Evolutionary conservation across 805 yeast species (phyloP).

Genomic region (Limtongia smithiae): DNA sequence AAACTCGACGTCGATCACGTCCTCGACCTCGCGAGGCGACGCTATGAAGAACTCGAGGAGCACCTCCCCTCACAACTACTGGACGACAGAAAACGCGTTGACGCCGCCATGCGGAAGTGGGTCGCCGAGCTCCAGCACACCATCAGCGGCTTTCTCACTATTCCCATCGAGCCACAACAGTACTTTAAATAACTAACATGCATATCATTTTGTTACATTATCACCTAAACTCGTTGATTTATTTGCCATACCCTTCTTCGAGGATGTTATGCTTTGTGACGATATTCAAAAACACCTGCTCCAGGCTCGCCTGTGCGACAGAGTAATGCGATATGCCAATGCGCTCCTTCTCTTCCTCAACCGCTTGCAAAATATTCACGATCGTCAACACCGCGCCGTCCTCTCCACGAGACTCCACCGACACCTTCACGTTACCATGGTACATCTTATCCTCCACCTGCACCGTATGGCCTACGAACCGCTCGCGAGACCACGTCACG

Average conservation of each 20-base stretch:
- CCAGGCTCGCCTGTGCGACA: constrained; percentile 35
- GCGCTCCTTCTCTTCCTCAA: constrained; percentile 11
- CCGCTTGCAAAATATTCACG: constrained; percentile 18
- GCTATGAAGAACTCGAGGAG: constrained; percentile 13
- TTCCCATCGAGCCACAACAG: constrained; percentile 4
- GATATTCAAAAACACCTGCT: constrained; percentile 37
- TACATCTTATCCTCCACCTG: constrained; percentile 30
- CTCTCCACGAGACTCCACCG: constrained; percentile 17
- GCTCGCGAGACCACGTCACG: constrained; percentile 28
- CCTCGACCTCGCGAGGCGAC: background rate
- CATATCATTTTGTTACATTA: too few relatives aligned
- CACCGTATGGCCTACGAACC: constrained; percentile 13
- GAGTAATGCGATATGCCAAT: constrained; percentile 33
- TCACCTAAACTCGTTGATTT: too few relatives aligned
- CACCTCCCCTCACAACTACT: constrained; percentile 1
- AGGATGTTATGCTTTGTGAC: constrained; percentile 32
- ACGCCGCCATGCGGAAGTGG: constrained; percentile 21
- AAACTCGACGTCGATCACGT: constrained; percentile 13
- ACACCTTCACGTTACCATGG: constrained; percentile 31
- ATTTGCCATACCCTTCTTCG: constrained; percentile 31
- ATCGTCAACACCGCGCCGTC: constrained; percentile 6
- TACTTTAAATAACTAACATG: too few relatives aligned
- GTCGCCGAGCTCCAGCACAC: constrained; percentile 11
- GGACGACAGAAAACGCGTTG: constrained; percentile 13
- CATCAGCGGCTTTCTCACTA: background rate